Evolutionary conservation across 352 stramenopile species (phyloP).

Genomic region (Pelagophyceae sp.): DNA sequence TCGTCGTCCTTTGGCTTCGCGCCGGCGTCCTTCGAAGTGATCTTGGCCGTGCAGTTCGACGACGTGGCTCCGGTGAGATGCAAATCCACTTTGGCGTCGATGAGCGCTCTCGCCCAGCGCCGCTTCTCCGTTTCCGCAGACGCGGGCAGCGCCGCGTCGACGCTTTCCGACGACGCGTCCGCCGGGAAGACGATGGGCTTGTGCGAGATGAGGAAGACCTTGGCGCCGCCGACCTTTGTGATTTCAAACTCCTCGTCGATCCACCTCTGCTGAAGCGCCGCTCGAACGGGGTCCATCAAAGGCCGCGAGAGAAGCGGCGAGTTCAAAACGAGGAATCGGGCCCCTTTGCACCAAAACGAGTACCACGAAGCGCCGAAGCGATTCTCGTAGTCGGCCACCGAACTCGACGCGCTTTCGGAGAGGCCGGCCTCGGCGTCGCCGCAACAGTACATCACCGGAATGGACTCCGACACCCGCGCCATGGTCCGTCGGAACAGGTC

Average conservation of each 20-base stretch:
- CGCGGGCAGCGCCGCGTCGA: neutral
- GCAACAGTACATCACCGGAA: neutral
- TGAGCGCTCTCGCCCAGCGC: neutral
- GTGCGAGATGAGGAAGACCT: neutral
- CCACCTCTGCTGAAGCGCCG: neutral
- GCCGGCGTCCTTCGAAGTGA: neutral
- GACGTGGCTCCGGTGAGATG: neutral
- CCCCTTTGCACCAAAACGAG: constrained; percentile 4
- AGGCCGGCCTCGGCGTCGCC: neutral
- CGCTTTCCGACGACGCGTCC: neutral
- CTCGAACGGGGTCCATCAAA: neutral
- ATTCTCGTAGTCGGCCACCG: neutral
- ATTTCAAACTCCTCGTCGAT: constrained; percentile 5
- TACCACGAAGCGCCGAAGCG: neutral
- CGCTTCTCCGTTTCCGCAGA: neutral
- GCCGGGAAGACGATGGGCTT: neutral
- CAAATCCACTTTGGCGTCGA: neutral
- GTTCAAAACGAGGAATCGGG: constrained; percentile 3
- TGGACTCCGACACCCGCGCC: neutral
- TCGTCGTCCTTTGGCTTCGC: neutral
- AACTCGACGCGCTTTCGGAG: neutral
- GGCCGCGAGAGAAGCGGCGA: neutral
- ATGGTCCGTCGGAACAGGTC: neutral
- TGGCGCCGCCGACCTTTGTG: neutral
- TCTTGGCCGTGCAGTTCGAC: neutral